Evolutionary conservation across 2,329 filamentous ascomycete species (phyloP), one percentile per base, ranked within the genome.

Genomic region (Fusarium graminum): DNA sequence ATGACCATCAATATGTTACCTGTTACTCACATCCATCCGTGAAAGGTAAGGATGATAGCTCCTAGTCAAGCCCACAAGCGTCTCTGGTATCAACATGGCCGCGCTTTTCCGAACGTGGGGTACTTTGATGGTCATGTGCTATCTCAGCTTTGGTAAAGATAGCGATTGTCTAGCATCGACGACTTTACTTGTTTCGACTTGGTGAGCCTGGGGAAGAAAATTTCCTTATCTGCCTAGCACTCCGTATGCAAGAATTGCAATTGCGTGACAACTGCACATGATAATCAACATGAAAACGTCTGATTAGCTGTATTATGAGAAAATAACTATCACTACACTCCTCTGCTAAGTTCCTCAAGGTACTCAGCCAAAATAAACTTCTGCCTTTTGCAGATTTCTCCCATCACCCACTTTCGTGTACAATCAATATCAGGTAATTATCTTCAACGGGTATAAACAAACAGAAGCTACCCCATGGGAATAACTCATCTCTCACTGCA

Each of bases 81-180:
- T 55, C 45, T 62, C 55, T 49, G 59, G 50, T 55, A 53, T 41
- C 49, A 19, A 28, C 40, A 53, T 52, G 45, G 57, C 70, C 70
- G 70, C 70, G 61, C 47, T 73, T 72, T 72, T 70, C 70, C 70
- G 70, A 63, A 66, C 61, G 64, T 60, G 64, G 66, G 68, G 68
- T 52, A 51, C 38, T 47, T 58, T 38, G 19, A 44, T 51, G 55
- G 54, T 72, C 69, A 72, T 68, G 69, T 71, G 69, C 49, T 47
- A 59, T 46, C 44, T 52, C 36, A 22, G 40, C 45, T 34, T 36
- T 62, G 59, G 41, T 29, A 25, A 28, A 44, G 43, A 39, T 63
- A 57, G 50, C 39, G 30, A 39, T 42, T 30, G 14, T 55, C 29
- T 55, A 16, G 45, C 26, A 62, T 56, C 28, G 19, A 62, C 30